Percentiles rank a stretch among this genome's conserved stretches.
Evolutionary conservation across 1,284 basidiomycete genomes (phyloP).

Genomic region (Ceratobasidium sp.): DNA sequence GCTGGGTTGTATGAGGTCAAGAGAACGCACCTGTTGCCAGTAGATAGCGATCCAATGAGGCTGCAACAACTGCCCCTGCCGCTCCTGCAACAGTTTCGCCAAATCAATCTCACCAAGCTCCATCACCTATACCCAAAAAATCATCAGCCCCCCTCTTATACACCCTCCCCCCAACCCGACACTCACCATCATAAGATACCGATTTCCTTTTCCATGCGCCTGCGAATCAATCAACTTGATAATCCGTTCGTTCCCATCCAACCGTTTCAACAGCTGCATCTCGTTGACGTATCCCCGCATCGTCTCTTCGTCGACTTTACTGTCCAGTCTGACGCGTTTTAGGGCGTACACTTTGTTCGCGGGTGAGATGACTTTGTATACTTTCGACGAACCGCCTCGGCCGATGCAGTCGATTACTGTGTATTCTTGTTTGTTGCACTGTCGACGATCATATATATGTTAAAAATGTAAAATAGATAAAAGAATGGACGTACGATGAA

Average conservation of each 20-base stretch:
- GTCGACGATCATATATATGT: not conserved
- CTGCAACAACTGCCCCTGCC: conserved; percentile 83
- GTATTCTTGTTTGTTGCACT: conserved; percentile 81
- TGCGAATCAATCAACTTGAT: conserved; percentile 85
- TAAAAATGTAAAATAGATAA: conserved; percentile 17
- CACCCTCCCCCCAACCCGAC: too few species aligned
- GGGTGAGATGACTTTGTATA: conserved; percentile 86
- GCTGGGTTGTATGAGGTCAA: not conserved
- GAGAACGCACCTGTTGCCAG: conserved; percentile 85
- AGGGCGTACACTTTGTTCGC: conserved; percentile 86
- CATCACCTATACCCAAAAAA: conserved; percentile 70
- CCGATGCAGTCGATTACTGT: conserved; percentile 88
- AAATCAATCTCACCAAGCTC: conserved; percentile 94
- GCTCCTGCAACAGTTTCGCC: conserved; percentile 83
- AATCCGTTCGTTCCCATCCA: conserved; percentile 89
- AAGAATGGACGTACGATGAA: conserved; percentile 44
- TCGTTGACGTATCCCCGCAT: conserved; percentile 93
- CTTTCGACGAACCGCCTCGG: conserved; percentile 91
- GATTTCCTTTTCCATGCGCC: conserved; percentile 70
- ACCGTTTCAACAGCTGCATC: conserved; percentile 85
- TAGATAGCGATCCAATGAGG: conserved; percentile 94
- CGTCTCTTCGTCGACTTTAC: conserved; percentile 83
- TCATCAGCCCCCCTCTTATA: too few species aligned
- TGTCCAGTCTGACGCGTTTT: conserved; percentile 87
- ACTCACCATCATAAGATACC: conserved; percentile 74